Evolutionary conservation across 108 stramenopile genomes (phyloP).

Genomic region (Cyclotella choctawhatcheeana): DNA sequence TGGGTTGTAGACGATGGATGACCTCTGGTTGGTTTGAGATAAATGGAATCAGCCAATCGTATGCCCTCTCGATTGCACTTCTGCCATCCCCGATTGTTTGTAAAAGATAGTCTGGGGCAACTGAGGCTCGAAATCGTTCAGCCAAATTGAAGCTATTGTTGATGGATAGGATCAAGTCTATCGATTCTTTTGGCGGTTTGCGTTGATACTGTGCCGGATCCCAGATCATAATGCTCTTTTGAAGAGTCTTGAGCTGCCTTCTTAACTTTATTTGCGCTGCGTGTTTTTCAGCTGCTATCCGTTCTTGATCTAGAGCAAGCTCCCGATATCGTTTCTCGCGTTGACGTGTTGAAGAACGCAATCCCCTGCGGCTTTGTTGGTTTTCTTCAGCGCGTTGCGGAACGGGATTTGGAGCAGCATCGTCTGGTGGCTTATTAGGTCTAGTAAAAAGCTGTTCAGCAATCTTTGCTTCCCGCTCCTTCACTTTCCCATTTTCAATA

Average conservation of each 20-base stretch:
- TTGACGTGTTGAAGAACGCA: constrained; percentile 60
- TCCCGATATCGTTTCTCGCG: constrained; percentile 52
- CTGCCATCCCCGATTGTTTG: constrained; percentile 68
- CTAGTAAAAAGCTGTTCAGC: constrained; percentile 67
- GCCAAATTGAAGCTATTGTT: constrained; percentile 64
- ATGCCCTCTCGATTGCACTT: constrained; percentile 79
- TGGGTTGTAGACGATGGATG: constrained; percentile 69
- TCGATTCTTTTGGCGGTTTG: constrained; percentile 80
- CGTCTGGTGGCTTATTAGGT: constrained; percentile 36
- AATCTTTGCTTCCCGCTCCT: constrained; percentile 65
- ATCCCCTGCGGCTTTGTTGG: constrained; percentile 12
- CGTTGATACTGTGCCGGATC: constrained; percentile 62
- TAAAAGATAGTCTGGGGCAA: constrained; percentile 67
- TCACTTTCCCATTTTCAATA: constrained; percentile 49
- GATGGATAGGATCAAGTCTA: constrained; percentile 68
- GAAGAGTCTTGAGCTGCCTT: constrained; percentile 59
- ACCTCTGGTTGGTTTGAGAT: constrained; percentile 67
- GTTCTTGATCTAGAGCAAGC: constrained; percentile 48
- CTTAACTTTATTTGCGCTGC: constrained; percentile 57
- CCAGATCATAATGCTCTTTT: constrained; percentile 80
- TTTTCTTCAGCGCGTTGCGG: not conserved
- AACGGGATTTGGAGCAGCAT: constrained; percentile 13
- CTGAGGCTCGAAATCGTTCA: constrained; percentile 55
- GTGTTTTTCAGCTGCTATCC: constrained; percentile 42
- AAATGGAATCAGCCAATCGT: constrained; percentile 84